Conservation (phyloP, 2,329 filamentous ascomycete genomes). For the Aspergillus sp. region DNA sequence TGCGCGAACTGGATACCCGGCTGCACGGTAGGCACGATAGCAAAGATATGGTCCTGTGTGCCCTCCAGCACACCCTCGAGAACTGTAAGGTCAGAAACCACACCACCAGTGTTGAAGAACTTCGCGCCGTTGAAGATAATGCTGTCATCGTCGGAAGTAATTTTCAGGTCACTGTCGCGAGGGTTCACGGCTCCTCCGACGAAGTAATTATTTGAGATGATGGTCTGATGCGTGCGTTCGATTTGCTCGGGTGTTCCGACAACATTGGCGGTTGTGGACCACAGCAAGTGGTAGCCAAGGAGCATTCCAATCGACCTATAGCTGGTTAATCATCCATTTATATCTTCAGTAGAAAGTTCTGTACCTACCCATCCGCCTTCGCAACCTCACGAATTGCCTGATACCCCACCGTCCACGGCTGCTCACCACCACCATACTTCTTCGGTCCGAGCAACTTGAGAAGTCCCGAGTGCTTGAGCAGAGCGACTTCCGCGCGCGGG, state of each 20-base stretch:
- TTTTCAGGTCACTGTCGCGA: constrained; percentile 55
- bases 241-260: constrained; percentile 56
- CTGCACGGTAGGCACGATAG: constrained; percentile 53
- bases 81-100: constrained; percentile 59
- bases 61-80: constrained; percentile 57
- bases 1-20: constrained; percentile 48
- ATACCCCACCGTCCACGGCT: constrained; percentile 51
- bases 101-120: constrained; percentile 61
- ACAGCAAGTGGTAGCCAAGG: constrained; percentile 58
- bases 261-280: constrained; percentile 55
- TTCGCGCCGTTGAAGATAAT: constrained; percentile 58
- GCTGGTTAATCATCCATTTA: not conserved
- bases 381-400: constrained; percentile 57
- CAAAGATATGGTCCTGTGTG: constrained; percentile 57
- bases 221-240: constrained; percentile 50
- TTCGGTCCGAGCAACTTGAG: constrained; percentile 46
- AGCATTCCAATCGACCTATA: constrained; percentile 57
- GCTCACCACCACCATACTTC: constrained; percentile 48
- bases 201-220: constrained; percentile 60
- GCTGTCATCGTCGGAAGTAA: constrained; percentile 48
- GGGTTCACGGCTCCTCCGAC: constrained; percentile 62
- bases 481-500: constrained; percentile 44
- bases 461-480: constrained; percentile 48
- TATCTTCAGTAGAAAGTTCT: not conserved
- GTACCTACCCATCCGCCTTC: constrained; percentile 52